Evolutionary conservation across 164 flowering plant genomes (phyloP).

Genomic region (Aristolochia contorta): DNA sequence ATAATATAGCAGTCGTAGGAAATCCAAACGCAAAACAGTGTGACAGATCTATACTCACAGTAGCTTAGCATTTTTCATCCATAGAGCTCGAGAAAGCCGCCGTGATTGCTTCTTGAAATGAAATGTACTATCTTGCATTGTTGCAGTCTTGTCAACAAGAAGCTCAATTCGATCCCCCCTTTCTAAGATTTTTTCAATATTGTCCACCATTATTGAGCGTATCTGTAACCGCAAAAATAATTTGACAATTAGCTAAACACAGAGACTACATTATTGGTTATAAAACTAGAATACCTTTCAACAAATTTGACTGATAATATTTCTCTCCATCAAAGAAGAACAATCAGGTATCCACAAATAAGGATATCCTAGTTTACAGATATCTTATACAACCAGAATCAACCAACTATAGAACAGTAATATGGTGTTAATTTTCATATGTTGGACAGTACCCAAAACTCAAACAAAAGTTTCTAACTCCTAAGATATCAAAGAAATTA

Average conservation of each 20-base stretch:
- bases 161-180: slow-evolving; percentile 96
- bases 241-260: background rate
- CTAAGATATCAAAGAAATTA: too few species aligned
- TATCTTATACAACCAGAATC: too few species aligned
- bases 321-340: background rate
- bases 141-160: slow-evolving; percentile 92
- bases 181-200: slow-evolving; percentile 89
- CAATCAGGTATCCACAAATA: background rate
- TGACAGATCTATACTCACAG: slow-evolving; percentile 43
- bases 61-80: slow-evolving; percentile 97
- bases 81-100: slow-evolving; percentile 77
- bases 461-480: too few species aligned
- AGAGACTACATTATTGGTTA: background rate
- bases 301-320: background rate
- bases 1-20: background rate
- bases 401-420: too few species aligned
- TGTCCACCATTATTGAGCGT: slow-evolving; percentile 91
- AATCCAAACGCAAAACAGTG: background rate
- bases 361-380: background rate
- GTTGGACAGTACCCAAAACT: too few species aligned
- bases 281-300: background rate
- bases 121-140: slow-evolving; percentile 93
- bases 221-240: slow-evolving; percentile 30
- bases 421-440: too few species aligned
- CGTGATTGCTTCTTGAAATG: slow-evolving; percentile 91